These are phyloP conservation scores for Sphagnum tenellum DNA, from an alignment of 225 moss, liverwort and hornwort genomes.

Conservation along the genomic window DNA sequence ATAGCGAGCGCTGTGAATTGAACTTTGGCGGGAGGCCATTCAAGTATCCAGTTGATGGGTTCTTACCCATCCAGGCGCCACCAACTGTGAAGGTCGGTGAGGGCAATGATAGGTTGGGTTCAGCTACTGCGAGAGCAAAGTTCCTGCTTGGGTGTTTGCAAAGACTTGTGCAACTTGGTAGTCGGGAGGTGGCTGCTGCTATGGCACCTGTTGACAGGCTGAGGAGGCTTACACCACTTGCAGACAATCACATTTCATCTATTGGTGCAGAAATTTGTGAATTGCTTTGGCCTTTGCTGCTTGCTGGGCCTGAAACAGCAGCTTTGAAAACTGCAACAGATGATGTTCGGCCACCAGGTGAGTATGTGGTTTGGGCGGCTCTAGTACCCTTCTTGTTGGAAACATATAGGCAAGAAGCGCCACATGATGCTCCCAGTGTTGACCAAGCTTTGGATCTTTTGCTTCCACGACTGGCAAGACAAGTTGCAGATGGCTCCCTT, in stretches of 20 bases:
- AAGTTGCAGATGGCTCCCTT: constrained; percentile 21
- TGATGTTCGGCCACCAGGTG: constrained; percentile 15
- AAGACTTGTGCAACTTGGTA: constrained; percentile 92
- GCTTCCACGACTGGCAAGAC: constrained; percentile 63
- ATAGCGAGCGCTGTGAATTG: constrained; percentile 90
- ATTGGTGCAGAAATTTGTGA: constrained; percentile 72
- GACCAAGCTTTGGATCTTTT: constrained; percentile 82
- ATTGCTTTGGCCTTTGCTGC: constrained; percentile 55
- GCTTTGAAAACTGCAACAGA: constrained; percentile 1
- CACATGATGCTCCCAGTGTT: constrained; percentile 85
- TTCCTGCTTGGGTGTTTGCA: constrained; percentile 83
- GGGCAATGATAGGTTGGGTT: constrained; percentile 10
- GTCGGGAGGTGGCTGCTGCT: constrained; percentile 89
- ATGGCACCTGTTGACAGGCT: constrained; percentile 85
- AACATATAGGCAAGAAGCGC: constrained; percentile 69
- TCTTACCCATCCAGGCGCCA: constrained; percentile 67
- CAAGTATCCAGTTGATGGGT: constrained; percentile 72
- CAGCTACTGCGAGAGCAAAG: constrained; percentile 46
- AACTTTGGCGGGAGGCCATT: constrained; percentile 95
- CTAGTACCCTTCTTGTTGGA: constrained; percentile 81
- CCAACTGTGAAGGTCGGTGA: constrained; percentile 36
- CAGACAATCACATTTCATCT: constrained; percentile 38
- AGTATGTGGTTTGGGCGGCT: constrained; percentile 80
- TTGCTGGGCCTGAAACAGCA: constrained; percentile 15
- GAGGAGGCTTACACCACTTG: constrained; percentile 55